These are phyloP conservation scores for Isatis tinctoria DNA, from an alignment of 345 rosid genomes.

Conservation along the genomic window DNA sequence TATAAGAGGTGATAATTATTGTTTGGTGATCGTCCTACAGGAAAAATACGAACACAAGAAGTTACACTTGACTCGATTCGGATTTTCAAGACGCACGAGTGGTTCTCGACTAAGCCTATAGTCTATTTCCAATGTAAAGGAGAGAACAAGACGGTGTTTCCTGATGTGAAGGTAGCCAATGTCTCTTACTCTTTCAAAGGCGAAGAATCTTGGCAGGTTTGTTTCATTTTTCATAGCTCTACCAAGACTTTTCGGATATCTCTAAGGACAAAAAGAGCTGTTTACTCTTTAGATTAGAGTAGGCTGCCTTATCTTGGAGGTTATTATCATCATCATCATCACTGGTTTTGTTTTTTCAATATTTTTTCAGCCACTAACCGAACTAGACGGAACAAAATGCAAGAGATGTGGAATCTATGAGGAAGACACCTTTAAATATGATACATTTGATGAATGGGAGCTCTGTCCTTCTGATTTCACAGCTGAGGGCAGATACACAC, in stretches of 20 bases:
- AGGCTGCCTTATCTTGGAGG: not conserved
- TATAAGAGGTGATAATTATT: not conserved
- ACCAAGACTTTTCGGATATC: no score
- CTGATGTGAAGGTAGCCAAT: slow-evolving; percentile 46
- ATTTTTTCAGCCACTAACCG: slow-evolving; percentile 60
- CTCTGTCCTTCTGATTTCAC: slow-evolving; percentile 77
- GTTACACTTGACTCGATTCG: slow-evolving; percentile 53
- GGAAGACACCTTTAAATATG: slow-evolving; percentile 45
- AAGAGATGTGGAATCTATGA: slow-evolving; percentile 95
- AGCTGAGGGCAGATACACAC: slow-evolving; percentile 50
- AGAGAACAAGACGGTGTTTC: slow-evolving; percentile 52
- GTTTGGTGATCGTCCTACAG: slow-evolving; percentile 25
- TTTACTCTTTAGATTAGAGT: not conserved
- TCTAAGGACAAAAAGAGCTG: no score
- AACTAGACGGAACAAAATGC: slow-evolving; percentile 61
- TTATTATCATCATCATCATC: no score
- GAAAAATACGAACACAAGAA: slow-evolving; percentile 37
- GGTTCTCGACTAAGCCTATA: slow-evolving; percentile 42
- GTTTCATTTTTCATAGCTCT: not conserved
- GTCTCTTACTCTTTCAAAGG: slow-evolving; percentile 51
- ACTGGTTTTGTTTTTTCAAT: not conserved
- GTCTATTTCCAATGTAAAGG: slow-evolving; percentile 66
- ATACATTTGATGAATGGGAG: slow-evolving; percentile 85
- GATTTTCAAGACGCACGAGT: slow-evolving; percentile 53
- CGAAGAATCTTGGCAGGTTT: slow-evolving; percentile 83